A percentile compares a stretch with the other conserved stretches of the same genome.
Conservation (phyloP, 257 asterid genomes). For the Solanum dulcamara region DNA sequence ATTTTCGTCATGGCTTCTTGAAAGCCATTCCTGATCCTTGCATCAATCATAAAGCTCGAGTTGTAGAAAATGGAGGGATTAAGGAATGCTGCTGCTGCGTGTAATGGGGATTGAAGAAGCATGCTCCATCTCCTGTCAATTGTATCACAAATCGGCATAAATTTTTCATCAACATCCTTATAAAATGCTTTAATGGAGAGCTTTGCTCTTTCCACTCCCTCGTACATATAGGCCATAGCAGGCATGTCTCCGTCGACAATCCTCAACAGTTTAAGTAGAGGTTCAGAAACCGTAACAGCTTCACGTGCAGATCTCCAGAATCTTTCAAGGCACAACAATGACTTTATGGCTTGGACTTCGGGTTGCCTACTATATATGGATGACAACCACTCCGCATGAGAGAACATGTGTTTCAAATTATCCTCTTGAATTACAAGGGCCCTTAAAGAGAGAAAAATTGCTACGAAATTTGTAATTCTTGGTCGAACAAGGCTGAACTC, state of each 20-base stretch:
- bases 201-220: slow-evolving; percentile 32
- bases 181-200: slow-evolving; percentile 24
- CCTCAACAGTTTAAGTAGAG: slow-evolving; percentile 25
- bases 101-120: slow-evolving; percentile 25
- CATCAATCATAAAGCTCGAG: slow-evolving; percentile 17
- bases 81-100: slow-evolving; percentile 35
- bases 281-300: slow-evolving; percentile 22
- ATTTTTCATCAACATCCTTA: slow-evolving; percentile 24
- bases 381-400: slow-evolving; percentile 21
- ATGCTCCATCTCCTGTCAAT: slow-evolving; percentile 33
- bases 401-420: slow-evolving; percentile 25
- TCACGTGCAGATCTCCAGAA: slow-evolving; percentile 34
- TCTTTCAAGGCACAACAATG: slow-evolving; percentile 9
- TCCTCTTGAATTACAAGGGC: slow-evolving; percentile 23
- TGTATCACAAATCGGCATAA: slow-evolving; percentile 22
- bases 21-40: slow-evolving; percentile 33
- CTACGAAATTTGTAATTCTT: slow-evolving; percentile 1
- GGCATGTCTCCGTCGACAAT: slow-evolving; percentile 36
- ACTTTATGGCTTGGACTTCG: slow-evolving; percentile 19
- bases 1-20: slow-evolving; percentile 36
- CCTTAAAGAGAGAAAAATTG: slow-evolving; percentile 24
- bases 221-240: slow-evolving; percentile 34
- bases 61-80: slow-evolving; percentile 36
- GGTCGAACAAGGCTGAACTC: slow-evolving; percentile 24
- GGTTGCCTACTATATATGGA: slow-evolving; percentile 8